Percentiles rank a stretch among this genome's conserved stretches.
phyloP scores from a whole-genome alignment of 768 basidiomycete genomes.

The Tylopilus vinaceipallidus region DNA sequence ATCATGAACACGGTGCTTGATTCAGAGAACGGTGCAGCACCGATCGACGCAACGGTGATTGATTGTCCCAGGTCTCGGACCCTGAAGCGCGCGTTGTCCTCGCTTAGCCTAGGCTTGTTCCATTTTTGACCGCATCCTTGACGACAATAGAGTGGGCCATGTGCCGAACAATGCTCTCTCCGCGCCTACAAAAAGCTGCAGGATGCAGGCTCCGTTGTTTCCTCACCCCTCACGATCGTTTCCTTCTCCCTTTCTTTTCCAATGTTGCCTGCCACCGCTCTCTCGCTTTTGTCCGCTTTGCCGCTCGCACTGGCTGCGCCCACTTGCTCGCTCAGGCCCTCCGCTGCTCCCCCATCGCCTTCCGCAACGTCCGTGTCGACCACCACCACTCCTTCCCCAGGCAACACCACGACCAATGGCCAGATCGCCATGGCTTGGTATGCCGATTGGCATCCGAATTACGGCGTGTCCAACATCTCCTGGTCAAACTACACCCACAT shows the following conservation, averaged over 20 bases:
- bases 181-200: constrained; percentile 14
- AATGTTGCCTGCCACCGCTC: constrained; percentile 17
- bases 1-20: background rate
- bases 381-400: constrained; percentile 9
- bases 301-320: constrained; percentile 32
- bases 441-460: constrained; percentile 60
- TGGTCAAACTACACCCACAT: constrained; percentile 70
- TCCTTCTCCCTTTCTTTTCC: constrained; percentile 3
- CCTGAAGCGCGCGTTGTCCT: background rate
- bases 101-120: constrained; percentile 4
- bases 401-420: constrained; percentile 21
- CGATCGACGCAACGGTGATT: constrained; percentile 15
- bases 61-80: no score
- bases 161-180: constrained; percentile 12
- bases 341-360: constrained; percentile 4
- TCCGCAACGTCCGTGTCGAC: background rate
- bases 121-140: background rate
- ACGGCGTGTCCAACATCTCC: constrained; percentile 48
- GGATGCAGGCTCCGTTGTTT: background rate
- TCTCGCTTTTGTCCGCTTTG: constrained; percentile 22
- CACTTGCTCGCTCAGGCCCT: constrained; percentile 19
- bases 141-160: constrained; percentile 4
- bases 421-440: constrained; percentile 63
- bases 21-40: background rate
- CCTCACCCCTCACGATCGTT: constrained; percentile 15